Percentiles rank a stretch among this genome's conserved stretches.
These are phyloP conservation scores for Talaromyces sp. DNA, from an alignment of 2,329 filamentous ascomycete genomes.

Conservation along the genomic window DNA sequence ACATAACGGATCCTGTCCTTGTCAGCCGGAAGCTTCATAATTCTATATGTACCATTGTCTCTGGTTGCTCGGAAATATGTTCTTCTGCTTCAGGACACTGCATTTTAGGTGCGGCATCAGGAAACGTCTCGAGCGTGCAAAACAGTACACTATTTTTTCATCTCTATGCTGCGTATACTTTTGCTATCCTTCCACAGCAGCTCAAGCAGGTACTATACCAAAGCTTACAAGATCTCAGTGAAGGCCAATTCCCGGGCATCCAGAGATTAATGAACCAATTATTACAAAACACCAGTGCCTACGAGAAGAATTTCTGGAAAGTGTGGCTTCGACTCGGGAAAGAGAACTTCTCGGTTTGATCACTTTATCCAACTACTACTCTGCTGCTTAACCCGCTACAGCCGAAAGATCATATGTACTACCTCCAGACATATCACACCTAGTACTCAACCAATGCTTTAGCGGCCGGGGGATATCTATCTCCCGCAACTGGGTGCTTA, in stretches of 20 bases:
- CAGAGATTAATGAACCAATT: conserved; percentile 8
- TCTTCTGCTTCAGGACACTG: not conserved
- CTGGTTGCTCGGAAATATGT: conserved; percentile 9
- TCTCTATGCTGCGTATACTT: conserved; percentile 9
- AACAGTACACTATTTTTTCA: conserved; percentile 14
- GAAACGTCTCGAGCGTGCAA: conserved; percentile 8
- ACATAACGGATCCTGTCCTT: not conserved
- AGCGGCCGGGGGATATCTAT: conserved; percentile 13
- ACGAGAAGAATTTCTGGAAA: conserved; percentile 13
- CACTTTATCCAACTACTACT: not conserved
- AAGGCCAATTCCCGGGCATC: conserved; percentile 11
- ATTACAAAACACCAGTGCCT: not conserved
- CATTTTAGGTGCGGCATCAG: not conserved
- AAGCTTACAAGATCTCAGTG: not conserved
- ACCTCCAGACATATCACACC: not conserved
- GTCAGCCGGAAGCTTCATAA: conserved; percentile 1
- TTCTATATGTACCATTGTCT: not conserved
- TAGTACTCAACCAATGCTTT: conserved; percentile 11
- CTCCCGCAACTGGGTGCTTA: conserved; percentile 7
- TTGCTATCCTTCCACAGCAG: not conserved
- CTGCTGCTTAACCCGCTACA: not conserved
- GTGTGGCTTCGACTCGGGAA: conserved; percentile 14
- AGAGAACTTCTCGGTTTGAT: conserved; percentile 16
- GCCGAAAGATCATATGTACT: not conserved
- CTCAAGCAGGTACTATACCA: not conserved